Evolutionary conservation across 768 basidiomycete species (phyloP), one percentile per base, ranked within the genome.

Genomic region (Leccinum rimulosum): DNA sequence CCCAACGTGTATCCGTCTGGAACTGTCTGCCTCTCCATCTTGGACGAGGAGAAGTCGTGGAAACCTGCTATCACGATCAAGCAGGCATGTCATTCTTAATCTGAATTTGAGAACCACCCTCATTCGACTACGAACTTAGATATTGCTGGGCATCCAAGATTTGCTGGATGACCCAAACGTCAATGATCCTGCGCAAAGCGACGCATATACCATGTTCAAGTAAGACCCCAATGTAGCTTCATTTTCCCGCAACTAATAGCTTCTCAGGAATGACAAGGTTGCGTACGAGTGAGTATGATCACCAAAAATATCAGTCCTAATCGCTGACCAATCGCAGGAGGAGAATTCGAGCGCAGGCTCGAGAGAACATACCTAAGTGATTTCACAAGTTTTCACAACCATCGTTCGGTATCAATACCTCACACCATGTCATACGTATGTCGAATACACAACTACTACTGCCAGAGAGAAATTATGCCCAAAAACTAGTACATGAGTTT

Each of bases 141-240:
- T 99, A 66, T 77, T 97, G 28, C 80, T 98, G 11, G 97, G 97
- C 57, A 91, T 99, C 53, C 97, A 99, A 74, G 97, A 98, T 67
- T 79, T 99, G 3, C 77, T 99, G 59, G 89, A 96, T 68, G 91
- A 96, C 64, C 96, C 97, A 9, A 99, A 99, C 68, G 91, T 95
- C 45, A 91, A 89, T 59, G 97, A 99, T 76, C 97, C 97, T 7
- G 97, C 97, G 1, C 97, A 99, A 72, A 94, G 95, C 56, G 96
- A 98, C 66, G 97, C 97, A 11, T 98, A 98, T 75, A 95, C 93
- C 33, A 91, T 97, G 88, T 98, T 95, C 82, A 97, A 96, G 95
- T 96, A 66, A 68, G 93, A 78, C 17, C 49, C 43, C 47, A 25
- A n/a, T 31, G 30, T 48, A 12, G 28, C 35, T 14, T 14, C 36